Evolutionary conservation across 2,329 filamentous ascomycete genomes (phyloP), one percentile per base, ranked within the genome.

Genomic region (Colletotrichum sublineola): DNA sequence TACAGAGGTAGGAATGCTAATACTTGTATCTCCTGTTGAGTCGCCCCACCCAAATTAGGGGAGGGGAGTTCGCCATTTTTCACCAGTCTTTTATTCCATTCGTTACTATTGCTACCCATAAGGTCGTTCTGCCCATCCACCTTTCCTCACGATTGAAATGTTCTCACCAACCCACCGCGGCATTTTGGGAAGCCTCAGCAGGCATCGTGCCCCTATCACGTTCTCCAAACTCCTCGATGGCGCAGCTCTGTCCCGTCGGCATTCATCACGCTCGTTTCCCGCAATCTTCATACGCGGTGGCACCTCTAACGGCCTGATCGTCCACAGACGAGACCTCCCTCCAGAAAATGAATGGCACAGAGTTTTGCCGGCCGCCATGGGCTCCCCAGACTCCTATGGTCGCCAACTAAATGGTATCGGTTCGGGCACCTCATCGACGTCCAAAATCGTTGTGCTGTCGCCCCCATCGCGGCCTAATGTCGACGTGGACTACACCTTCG

Each of bases 401-500:
- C 66, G 38, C 76, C 77, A 55, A 77, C 77, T 74, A 18, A 60
- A 73, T 44, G 69, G 73, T 12, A 70, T 74, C 14, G 73, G 73
- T 7, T 74, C 73, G 7, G 73, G 73, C 42, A 67, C 73, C 52
- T 74, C 73, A 8, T 74, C 73, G 31, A 74, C 73, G 7, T 89
- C 86, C 68, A 91, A 92, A 77, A 84, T 91, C 36, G 89, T 88
- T 76, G 81, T 91, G 0, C 85, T 91, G 4, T 85, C 84, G 14
- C 80, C 79, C 12, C 82, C 86, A 9, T 77, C 77, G 5, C 79
- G 82, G 24, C 72, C 77, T 1, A 85, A 84, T 38, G 84, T 83
- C 0, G 86, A 91, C 75, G 80, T 91, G 18, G 87, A 91, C 67
- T 91, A 89, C 74, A 91, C 89, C 0, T 91, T 91, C 74, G 85